Base-by-base conservation (phyloP, 2,329 filamentous ascomycete species). In the Aureobasidium sp. region DNA sequence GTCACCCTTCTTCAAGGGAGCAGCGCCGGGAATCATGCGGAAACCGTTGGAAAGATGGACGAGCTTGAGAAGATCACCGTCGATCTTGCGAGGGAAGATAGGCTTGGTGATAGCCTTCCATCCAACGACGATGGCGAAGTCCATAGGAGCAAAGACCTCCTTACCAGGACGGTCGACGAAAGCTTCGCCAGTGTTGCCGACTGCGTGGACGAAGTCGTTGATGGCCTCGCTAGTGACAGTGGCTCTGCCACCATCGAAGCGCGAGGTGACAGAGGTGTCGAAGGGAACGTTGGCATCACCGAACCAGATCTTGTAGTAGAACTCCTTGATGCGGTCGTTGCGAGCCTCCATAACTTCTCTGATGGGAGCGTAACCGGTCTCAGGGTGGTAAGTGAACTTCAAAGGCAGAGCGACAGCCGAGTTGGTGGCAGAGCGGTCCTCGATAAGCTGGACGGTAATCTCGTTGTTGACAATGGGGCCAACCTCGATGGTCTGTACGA, bases 251-350 rank as follows among this genome's bases (percentile, higher is more conserved):
- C 94, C 94, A 67, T 94, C 90, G 71, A 99, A 99, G 67, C 86
- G 87, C 71, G 90, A 88, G 6, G 90, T 92, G 58, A 96, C 89
- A 39, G 90, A 82, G 16, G 89, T 87, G 69, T 97, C 88, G 61
- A 97, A 89, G 61, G 95, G 87, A 55, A 95, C 82, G 48, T 82
- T 76, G 70, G 96, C 92, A 63, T 92, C 83, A 47, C 91, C 94
- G 69, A 99, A 99, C 94, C 94, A 99, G 67, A 95, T 87, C 68
- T 87, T 87, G 86, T 96, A 99, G 82, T 99, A 99, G 75, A 99
- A 99, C 76, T 96, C 90, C 81, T 99, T 99, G 81, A 99, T 97
- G 66, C 91, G 89, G 73, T 99, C 93, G 73, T 99, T 99, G 71
- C 94, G 91, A 61, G 85, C 88, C 39, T 91, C 85, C 94, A 99